Evolutionary conservation across 495 filamentous ascomycete genomes (phyloP).

Genomic region (Aspergillus affinis): DNA sequence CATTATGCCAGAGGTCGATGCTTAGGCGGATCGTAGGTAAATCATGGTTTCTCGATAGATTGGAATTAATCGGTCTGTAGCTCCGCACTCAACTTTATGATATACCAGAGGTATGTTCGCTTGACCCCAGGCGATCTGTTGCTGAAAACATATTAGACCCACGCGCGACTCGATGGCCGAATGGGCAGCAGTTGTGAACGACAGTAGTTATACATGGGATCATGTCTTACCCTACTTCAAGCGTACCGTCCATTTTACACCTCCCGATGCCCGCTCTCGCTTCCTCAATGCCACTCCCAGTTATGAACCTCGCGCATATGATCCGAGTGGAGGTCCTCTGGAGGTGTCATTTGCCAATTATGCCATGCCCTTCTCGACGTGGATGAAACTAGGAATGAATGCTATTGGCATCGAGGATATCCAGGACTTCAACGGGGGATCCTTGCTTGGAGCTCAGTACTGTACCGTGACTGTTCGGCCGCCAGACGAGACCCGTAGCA

Average conservation of each 20-base stretch:
- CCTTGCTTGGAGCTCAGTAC: slow-evolving; percentile 39
- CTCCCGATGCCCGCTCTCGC: slow-evolving; percentile 38
- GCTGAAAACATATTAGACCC: neutral
- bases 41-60: neutral
- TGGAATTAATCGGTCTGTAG: neutral
- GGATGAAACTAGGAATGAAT: slow-evolving; percentile 32
- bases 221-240: slow-evolving; percentile 55
- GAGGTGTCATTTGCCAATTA: slow-evolving; percentile 53
- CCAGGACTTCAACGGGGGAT: slow-evolving; percentile 42
- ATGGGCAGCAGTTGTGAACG: slow-evolving; percentile 59
- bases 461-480: slow-evolving; percentile 39
- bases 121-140: neutral
- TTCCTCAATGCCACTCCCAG: slow-evolving; percentile 41
- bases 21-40: slow-evolving; percentile 32
- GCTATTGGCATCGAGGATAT: slow-evolving; percentile 40
- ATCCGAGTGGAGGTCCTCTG: slow-evolving; percentile 40
- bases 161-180: slow-evolving; percentile 39
- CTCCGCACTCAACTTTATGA: slow-evolving; percentile 53
- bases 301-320: slow-evolving; percentile 40
- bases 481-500: slow-evolving; percentile 29
- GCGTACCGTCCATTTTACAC: slow-evolving; percentile 51
- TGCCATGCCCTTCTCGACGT: slow-evolving; percentile 43
- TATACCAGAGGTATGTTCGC: slow-evolving; percentile 37
- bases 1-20: slow-evolving; percentile 41
- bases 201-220: slow-evolving; percentile 53